Base-by-base conservation (phyloP, 306 rosid species). In the Mimosa pudica region DNA sequence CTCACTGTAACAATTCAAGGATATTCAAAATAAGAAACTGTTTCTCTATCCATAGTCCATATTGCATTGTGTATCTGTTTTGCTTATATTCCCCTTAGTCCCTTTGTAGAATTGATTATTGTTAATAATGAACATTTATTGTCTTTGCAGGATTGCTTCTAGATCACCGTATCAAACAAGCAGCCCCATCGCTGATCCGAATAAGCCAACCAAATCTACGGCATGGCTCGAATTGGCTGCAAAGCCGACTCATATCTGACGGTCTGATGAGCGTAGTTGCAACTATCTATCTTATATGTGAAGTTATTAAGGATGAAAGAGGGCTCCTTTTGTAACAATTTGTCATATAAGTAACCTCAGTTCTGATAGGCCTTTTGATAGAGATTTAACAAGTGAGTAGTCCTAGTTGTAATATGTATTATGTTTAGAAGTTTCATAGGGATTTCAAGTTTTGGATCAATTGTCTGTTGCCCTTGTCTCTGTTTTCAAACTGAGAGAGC, bases 211-310 rank as follows among this genome's bases (percentile, higher is more conserved):
- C 18, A 88, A 84, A 70, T 55, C 79, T 46, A 84, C 79, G 80
- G 11, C 91, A 20, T 92, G 98, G 97, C 91, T 94, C 17, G 87
- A 88, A 32, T 82, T 94, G 90, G 88, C 92, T 44, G 89, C 94
- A 8, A 85, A 84, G 55, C 68, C 86, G 6, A 84, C 84, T 4
- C 84, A 86, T 38, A 82, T 70, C 85, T 74, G 81, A 86, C 75
- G 55, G 81, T 75, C 87, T 55, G 30, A 24, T 24, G 79, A 85
- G 78, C 63, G 83, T 79, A 61, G 80, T 73, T 72, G 80, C 62
- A 66, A 62, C 44, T 69, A 77, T 69, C 77, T 61, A 70, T 48
- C 44, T 47, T 12, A 4, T 14, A 18, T 17, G 12, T 57, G 2
- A 46, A 60, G 68, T 73, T 33, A 61, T 9, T 8, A 55, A 36